A percentile compares a stretch with the other conserved stretches of the same genome.
Evolutionary conservation across 306 rosid genomes (phyloP).

Genomic region (Nissolia schottii): DNA sequence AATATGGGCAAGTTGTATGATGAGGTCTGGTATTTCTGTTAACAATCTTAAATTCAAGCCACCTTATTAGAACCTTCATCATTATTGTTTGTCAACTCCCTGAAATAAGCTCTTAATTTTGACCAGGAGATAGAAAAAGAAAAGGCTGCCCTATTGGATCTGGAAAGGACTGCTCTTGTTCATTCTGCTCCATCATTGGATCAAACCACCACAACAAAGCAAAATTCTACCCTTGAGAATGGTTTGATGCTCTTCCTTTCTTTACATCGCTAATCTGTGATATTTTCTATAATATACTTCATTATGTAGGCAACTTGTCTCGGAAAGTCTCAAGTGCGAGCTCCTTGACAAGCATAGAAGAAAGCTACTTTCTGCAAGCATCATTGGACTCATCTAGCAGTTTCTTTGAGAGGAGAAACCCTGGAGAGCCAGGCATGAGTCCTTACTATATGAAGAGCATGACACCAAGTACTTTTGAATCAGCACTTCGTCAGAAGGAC

Average conservation of each 20-base stretch:
- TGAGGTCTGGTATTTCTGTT: background rate
- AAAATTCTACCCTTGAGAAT: conserved; percentile 66
- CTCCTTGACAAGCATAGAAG: conserved; percentile 88
- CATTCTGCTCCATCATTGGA: conserved; percentile 49
- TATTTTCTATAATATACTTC: conserved; percentile 17
- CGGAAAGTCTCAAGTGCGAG: conserved; percentile 79
- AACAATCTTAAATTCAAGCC: conserved; percentile 6
- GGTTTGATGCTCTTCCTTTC: conserved; percentile 44
- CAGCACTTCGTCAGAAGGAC: conserved; percentile 97
- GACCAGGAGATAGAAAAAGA: conserved; percentile 86
- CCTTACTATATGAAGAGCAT: conserved; percentile 91
- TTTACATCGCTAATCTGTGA: conserved; percentile 19
- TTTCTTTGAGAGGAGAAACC: conserved; percentile 66
- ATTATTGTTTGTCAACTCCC: conserved; percentile 15
- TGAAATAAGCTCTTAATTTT: conserved; percentile 28
- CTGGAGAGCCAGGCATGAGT: conserved; percentile 66
- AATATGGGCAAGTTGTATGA: conserved; percentile 1
- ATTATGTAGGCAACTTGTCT: conserved; percentile 65
- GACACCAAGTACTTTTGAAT: conserved; percentile 89
- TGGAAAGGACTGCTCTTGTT: conserved; percentile 66
- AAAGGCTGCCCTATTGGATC: conserved; percentile 79
- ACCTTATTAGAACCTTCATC: background rate
- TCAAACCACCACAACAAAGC: conserved; percentile 50
- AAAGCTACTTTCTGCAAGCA: conserved; percentile 92
- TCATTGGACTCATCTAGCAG: conserved; percentile 82